phyloP scores from a whole-genome alignment of 1,284 basidiomycete species.

The Leccinum laetum region DNA sequence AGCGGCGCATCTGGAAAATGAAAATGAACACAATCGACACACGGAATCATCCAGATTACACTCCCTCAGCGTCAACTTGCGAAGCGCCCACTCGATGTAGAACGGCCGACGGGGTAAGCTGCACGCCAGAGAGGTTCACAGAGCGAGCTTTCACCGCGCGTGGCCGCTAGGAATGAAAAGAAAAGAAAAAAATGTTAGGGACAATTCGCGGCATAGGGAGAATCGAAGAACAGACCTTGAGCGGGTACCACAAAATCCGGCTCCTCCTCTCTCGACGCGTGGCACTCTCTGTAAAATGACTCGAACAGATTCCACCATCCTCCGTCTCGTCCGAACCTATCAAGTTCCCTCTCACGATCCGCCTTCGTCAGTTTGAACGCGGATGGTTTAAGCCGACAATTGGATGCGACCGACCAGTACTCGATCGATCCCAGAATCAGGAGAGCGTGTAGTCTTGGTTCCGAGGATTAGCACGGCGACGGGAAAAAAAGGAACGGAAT shows the following conservation, averaged over 20 bases:
- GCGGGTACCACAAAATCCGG: conserved; percentile 66
- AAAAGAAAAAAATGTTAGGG: conserved; percentile 6
- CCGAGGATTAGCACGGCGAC: conserved; percentile 34
- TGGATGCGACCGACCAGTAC: conserved; percentile 86
- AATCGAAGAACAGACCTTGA: conserved; percentile 50
- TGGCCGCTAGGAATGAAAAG: conserved; percentile 43
- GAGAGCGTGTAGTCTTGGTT: conserved; percentile 80
- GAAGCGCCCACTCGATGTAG: conserved; percentile 86
- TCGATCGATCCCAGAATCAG: conserved; percentile 67
- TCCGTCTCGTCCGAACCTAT: conserved; percentile 41
- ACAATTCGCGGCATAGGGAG: conserved; percentile 19
- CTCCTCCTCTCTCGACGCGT: conserved; percentile 71
- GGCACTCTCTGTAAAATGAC: conserved; percentile 81
- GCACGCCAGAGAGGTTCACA: conserved; percentile 33
- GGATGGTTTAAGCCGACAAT: conserved; percentile 74
- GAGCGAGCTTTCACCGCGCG: conserved; percentile 25
- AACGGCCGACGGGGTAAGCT: conserved; percentile 73
- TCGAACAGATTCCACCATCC: conserved; percentile 81
- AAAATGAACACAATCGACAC: conserved; percentile 7
- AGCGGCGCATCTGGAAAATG: conserved; percentile 6
- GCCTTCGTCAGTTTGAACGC: conserved; percentile 73
- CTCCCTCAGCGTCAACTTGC: conserved; percentile 80
- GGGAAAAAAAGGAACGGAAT: not conserved
- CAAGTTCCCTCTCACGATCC: conserved; percentile 56
- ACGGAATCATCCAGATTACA: conserved; percentile 82